Conservation (phyloP, 2,329 filamentous ascomycete species). For the Huntiella moniliformis region DNA sequence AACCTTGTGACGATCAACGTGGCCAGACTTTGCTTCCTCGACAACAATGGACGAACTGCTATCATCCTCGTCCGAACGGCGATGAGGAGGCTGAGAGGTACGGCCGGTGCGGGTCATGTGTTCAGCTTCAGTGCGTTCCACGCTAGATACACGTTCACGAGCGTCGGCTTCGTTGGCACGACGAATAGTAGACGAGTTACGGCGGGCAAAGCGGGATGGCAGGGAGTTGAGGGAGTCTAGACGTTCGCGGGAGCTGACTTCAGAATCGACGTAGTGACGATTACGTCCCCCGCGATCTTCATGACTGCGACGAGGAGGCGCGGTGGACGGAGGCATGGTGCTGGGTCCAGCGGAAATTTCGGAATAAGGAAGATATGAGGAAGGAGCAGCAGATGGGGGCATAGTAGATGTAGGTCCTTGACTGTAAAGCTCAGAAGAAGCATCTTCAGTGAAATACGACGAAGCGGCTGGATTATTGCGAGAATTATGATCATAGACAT, state of each 20-base stretch:
- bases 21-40: constrained; percentile 29
- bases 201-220: constrained; percentile 17
- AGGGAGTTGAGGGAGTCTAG: constrained; percentile 9
- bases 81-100: constrained; percentile 8
- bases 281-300: constrained; percentile 6
- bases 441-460: constrained; percentile 5
- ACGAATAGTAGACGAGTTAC: constrained; percentile 28
- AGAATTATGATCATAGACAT: constrained; percentile 1
- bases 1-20: constrained; percentile 29
- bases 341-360: background rate
- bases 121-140: constrained; percentile 28
- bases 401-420: constrained; percentile 2
- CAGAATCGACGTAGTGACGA: constrained; percentile 7
- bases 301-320: constrained; percentile 6
- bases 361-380: constrained; percentile 5
- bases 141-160: constrained; percentile 26
- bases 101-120: constrained; percentile 8
- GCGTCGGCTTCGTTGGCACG: constrained; percentile 28
- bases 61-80: constrained; percentile 10
- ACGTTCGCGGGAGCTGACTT: constrained; percentile 2
- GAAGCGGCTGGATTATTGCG: background rate
- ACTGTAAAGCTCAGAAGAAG: constrained; percentile 1
- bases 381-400: background rate
- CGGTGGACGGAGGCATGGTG: constrained; percentile 3
- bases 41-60: constrained; percentile 20